Evolutionary conservation across 495 filamentous ascomycete species (phyloP).

Genomic region (Podospora appendiculata): DNA sequence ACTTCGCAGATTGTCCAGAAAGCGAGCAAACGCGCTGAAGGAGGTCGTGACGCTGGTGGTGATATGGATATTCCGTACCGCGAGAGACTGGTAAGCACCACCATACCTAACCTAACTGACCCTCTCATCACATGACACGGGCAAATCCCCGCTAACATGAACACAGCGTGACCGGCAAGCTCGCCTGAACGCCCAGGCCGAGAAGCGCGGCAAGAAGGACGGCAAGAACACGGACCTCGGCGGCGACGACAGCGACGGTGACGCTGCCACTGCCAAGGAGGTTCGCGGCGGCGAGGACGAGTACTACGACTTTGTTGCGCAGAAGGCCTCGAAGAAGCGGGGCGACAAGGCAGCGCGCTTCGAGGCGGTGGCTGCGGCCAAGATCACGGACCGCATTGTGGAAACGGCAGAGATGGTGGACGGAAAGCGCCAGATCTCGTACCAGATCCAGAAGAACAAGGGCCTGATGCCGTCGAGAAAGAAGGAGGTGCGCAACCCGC

Average conservation of each 20-base stretch:
- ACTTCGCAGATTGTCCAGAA: constrained; percentile 94
- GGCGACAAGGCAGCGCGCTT: constrained; percentile 55
- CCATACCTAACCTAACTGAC: no score
- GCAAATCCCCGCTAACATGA: not conserved
- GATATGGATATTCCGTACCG: constrained; percentile 87
- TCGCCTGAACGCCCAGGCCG: constrained; percentile 78
- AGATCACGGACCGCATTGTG: constrained; percentile 47
- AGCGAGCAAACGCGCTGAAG: constrained; percentile 73
- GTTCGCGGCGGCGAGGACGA: constrained; percentile 56
- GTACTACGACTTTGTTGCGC: constrained; percentile 84
- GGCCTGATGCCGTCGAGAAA: constrained; percentile 79
- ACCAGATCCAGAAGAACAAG: constrained; percentile 95
- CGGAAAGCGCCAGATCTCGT: constrained; percentile 83
- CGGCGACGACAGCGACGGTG: constrained; percentile 53
- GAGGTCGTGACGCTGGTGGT: constrained; percentile 76
- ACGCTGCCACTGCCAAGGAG: constrained; percentile 30
- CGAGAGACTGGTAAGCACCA: constrained; percentile 54
- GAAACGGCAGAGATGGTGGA: constrained; percentile 57
- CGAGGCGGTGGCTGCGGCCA: constrained; percentile 36
- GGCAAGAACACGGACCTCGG: constrained; percentile 54
- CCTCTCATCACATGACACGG: no score
- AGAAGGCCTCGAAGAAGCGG: constrained; percentile 60
- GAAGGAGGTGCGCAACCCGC: constrained; percentile 89
- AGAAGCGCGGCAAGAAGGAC: constrained; percentile 65
- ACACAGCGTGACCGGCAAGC: constrained; percentile 63